Percentiles rank a stretch among this genome's conserved stretches.
Conservation (phyloP, 2,329 filamentous ascomycete species). For the Trichoderma lentiforme region DNA sequence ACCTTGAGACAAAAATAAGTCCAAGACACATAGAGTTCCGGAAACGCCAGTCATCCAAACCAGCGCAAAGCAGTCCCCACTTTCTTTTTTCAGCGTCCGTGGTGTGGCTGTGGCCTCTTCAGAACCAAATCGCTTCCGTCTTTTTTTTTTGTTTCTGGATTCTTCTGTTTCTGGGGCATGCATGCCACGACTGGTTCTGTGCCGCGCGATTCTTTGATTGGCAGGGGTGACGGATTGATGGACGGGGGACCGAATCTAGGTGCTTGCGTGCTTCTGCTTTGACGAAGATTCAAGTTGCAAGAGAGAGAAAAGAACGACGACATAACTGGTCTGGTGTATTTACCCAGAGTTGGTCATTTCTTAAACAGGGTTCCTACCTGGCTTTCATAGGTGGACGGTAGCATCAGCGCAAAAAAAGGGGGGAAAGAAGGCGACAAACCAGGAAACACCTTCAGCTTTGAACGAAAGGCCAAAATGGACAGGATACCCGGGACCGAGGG, state of each 20-base stretch:
- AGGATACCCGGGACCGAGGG: background rate
- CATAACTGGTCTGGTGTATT: background rate
- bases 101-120: background rate
- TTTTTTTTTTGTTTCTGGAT: background rate
- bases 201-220: background rate
- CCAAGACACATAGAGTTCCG: background rate
- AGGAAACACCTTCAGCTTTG: background rate
- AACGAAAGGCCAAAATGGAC: background rate
- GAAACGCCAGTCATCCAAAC: constrained; percentile 6
- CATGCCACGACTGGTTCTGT: background rate
- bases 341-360: background rate
- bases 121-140: background rate
- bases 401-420: background rate
- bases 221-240: background rate
- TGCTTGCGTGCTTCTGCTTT: background rate
- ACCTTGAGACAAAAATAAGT: background rate
- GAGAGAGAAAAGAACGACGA: background rate
- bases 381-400: background rate
- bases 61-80: background rate
- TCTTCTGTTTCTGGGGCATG: background rate
- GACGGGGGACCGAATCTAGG: background rate
- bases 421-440: background rate
- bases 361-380: background rate
- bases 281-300: background rate
- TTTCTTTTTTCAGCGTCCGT: background rate